phyloP scores from a whole-genome alignment of 495 filamentous ascomycete genomes.

The Aspergillus egyptiacus region DNA sequence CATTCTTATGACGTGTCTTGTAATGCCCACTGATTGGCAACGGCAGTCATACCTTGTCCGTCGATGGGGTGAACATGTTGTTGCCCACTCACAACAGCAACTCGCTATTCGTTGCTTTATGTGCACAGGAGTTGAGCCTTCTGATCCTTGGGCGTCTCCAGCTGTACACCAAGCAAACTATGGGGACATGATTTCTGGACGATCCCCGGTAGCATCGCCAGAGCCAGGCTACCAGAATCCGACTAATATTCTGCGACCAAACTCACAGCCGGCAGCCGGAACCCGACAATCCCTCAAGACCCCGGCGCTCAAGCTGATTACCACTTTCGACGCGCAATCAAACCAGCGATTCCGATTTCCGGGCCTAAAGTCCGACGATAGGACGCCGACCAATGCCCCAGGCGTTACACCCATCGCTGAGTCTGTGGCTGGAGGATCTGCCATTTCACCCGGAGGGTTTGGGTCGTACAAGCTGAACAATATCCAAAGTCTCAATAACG shows the following conservation, averaged over 20 bases:
- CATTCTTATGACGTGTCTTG: constrained; percentile 68
- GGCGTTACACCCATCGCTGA: constrained; percentile 88
- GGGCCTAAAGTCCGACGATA: constrained; percentile 57
- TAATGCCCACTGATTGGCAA: constrained; percentile 78
- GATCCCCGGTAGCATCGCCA: constrained; percentile 43
- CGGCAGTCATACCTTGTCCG: constrained; percentile 79
- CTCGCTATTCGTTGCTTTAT: constrained; percentile 90
- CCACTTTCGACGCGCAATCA: constrained; percentile 65
- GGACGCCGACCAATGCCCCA: constrained; percentile 67
- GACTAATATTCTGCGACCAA: constrained; percentile 23
- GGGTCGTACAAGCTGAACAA: constrained; percentile 60
- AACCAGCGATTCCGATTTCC: constrained; percentile 61
- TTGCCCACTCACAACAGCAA: constrained; percentile 78
- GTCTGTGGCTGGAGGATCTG: constrained; percentile 81
- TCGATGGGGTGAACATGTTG: constrained; percentile 91
- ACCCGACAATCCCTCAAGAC: constrained; percentile 56
- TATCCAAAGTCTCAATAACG: constrained; percentile 53
- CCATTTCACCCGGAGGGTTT: constrained; percentile 68
- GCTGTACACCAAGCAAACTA: constrained; percentile 61
- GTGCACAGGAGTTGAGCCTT: constrained; percentile 69
- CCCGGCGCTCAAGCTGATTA: constrained; percentile 88
- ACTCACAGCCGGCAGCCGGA: constrained; percentile 21
- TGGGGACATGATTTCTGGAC: constrained; percentile 25
- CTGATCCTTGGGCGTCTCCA: constrained; percentile 80
- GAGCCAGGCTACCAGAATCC: constrained; percentile 29